A percentile compares a stretch with the other conserved stretches of the same genome.
These are phyloP conservation scores for Sporisorium reilianum DNA, from an alignment of 1,284 basidiomycete genomes.

Conservation along the genomic window DNA sequence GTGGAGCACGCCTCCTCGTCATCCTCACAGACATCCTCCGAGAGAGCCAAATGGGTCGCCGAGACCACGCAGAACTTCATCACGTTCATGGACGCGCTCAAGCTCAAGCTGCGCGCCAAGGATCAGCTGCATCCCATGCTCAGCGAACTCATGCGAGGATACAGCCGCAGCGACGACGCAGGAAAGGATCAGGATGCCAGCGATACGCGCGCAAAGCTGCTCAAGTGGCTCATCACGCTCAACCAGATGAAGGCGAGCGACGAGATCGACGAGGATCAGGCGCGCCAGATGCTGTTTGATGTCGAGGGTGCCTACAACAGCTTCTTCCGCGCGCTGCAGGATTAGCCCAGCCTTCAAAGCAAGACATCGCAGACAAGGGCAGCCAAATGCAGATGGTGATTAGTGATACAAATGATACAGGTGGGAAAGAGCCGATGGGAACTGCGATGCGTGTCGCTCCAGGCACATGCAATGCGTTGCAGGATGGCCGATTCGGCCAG, in stretches of 20 bases:
- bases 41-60: slow-evolving; percentile 96
- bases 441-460: slow-evolving; percentile 4
- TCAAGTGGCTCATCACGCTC: slow-evolving; percentile 94
- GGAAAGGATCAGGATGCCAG: slow-evolving; percentile 87
- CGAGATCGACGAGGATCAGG: slow-evolving; percentile 94
- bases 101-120: slow-evolving; percentile 90
- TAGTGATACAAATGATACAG: slow-evolving; percentile 13
- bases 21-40: slow-evolving; percentile 74
- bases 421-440: background rate
- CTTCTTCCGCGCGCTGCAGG: slow-evolving; percentile 84
- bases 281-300: slow-evolving; percentile 94
- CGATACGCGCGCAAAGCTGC: slow-evolving; percentile 91
- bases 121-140: slow-evolving; percentile 95
- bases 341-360: slow-evolving; percentile 5
- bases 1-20: slow-evolving; percentile 82
- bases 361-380: background rate
- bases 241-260: slow-evolving; percentile 98
- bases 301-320: slow-evolving; percentile 96
- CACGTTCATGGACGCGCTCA: slow-evolving; percentile 97
- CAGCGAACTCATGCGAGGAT: slow-evolving; percentile 89
- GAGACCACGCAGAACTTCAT: slow-evolving; percentile 96
- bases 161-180: slow-evolving; percentile 54
- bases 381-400: background rate
- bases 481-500: background rate
- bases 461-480: slow-evolving; percentile 18